phyloP scores from a whole-genome alignment of 1,139 yeast species.

The Yueomyces sp. region DNA sequence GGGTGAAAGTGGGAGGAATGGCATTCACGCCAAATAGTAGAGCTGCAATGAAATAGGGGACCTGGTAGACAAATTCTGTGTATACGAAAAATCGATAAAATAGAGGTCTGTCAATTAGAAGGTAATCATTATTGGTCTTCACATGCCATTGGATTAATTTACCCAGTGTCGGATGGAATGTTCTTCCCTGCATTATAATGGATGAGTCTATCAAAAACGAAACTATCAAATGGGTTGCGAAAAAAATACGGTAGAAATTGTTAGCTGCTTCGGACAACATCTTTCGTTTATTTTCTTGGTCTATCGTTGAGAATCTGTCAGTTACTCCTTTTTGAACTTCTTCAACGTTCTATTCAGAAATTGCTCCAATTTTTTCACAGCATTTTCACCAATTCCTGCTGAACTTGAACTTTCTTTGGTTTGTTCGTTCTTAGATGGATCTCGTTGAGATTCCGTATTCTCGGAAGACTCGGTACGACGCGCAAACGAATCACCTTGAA shows the following conservation, averaged over 20 bases:
- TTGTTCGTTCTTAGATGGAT: not conserved
- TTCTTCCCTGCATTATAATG: not conserved
- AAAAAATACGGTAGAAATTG: not conserved
- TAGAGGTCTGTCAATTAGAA: not conserved
- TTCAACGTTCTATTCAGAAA: constrained; percentile 6
- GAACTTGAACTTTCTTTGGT: not conserved
- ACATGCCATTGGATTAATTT: not conserved
- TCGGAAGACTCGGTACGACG: constrained; percentile 35
- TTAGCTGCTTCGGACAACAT: not conserved
- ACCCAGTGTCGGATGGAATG: not conserved
- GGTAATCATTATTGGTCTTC: not conserved
- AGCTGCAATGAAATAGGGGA: not conserved
- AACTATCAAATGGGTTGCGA: not conserved
- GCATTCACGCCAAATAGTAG: not conserved
- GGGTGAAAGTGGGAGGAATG: not conserved
- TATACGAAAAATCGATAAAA: not conserved
- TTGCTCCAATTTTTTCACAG: not conserved
- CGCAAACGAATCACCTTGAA: constrained; percentile 70
- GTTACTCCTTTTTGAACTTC: constrained; percentile 7
- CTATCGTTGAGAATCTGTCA: constrained; percentile 6
- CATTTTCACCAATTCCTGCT: not conserved
- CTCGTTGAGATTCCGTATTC: not conserved
- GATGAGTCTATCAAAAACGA: not conserved
- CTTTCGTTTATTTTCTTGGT: not conserved
- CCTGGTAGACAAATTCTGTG: not conserved